Percentiles rank a stretch among this genome's conserved stretches.
Conservation (phyloP, 139 green algal genomes). For the Chlorella vulgaris region DNA sequence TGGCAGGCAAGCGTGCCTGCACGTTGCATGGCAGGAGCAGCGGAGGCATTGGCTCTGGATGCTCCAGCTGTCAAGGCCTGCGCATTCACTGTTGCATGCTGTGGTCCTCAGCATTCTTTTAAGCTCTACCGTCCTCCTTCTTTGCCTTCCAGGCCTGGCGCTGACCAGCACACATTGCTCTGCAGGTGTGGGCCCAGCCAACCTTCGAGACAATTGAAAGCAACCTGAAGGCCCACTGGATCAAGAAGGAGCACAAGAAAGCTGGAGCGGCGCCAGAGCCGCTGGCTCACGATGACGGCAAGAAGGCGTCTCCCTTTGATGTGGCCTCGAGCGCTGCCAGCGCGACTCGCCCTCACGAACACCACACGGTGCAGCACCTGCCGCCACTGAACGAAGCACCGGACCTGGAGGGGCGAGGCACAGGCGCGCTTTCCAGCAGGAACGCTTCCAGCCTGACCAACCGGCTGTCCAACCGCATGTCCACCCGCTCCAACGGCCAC, state of each 20-base stretch:
- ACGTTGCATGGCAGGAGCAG: no score
- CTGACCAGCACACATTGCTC: not conserved
- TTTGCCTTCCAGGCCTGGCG: no score
- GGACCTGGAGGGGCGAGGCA: not conserved
- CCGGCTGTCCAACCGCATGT: not conserved
- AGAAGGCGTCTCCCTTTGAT: not conserved
- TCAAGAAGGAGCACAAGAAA: not conserved
- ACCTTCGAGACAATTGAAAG: slow-evolving; percentile 6
- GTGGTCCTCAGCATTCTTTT: no score
- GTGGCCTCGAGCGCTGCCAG: not conserved
- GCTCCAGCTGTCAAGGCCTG: no score
- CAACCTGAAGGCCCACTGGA: slow-evolving; percentile 2
- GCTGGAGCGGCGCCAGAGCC: not conserved
- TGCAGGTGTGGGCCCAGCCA: slow-evolving; percentile 21
- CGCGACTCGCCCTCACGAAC: not conserved
- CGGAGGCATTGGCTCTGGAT: no score
- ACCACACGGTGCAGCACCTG: slow-evolving; percentile 1
- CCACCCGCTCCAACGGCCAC: not conserved
- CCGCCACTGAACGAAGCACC: not conserved
- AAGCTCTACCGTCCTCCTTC: no score
- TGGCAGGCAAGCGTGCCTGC: not conserved
- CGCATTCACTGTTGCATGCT: no score
- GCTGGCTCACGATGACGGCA: no score
- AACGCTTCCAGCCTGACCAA: not conserved
- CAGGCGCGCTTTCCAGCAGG: not conserved